Evolutionary conservation across 2,329 filamentous ascomycete genomes (phyloP).

Genomic region (Colletotrichum brevisporum): DNA sequence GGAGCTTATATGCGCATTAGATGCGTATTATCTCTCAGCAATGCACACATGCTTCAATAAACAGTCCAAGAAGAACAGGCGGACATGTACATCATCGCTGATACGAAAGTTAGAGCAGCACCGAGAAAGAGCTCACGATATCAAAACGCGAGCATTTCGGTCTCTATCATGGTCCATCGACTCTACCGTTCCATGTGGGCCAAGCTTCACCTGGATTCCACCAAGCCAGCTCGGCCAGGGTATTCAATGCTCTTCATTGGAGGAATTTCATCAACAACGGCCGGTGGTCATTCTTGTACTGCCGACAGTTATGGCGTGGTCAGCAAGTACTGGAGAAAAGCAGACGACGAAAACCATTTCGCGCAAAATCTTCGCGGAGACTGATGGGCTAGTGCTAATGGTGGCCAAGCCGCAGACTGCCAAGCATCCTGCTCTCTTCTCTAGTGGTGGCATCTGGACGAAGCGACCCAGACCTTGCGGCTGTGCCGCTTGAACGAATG

Average conservation of each 20-base stretch:
- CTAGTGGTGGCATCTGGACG: constrained; percentile 25
- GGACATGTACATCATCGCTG: no score
- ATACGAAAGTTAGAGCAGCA: no score
- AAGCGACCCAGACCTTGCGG: not conserved
- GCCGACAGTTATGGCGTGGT: not conserved
- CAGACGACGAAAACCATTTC: not conserved
- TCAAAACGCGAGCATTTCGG: no score
- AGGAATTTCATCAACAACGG: not conserved
- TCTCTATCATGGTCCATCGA: no score
- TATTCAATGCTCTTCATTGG: not conserved
- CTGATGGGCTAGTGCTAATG: not conserved
- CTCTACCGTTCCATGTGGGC: no score
- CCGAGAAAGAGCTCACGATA: no score
- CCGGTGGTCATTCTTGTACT: not conserved
- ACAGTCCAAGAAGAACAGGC: no score
- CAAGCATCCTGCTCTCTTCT: constrained; percentile 1
- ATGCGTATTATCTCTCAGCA: no score
- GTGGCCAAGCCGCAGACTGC: not conserved
- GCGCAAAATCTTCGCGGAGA: not conserved
- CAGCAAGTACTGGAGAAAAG: not conserved
- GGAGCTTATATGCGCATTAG: no score
- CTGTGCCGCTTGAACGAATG: constrained; percentile 9
- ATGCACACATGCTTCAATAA: no score
- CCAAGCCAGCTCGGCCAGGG: no score
- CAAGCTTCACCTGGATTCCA: no score